Conservation (phyloP, 768 basidiomycete species). For the Pleurotus djamor region DNA sequence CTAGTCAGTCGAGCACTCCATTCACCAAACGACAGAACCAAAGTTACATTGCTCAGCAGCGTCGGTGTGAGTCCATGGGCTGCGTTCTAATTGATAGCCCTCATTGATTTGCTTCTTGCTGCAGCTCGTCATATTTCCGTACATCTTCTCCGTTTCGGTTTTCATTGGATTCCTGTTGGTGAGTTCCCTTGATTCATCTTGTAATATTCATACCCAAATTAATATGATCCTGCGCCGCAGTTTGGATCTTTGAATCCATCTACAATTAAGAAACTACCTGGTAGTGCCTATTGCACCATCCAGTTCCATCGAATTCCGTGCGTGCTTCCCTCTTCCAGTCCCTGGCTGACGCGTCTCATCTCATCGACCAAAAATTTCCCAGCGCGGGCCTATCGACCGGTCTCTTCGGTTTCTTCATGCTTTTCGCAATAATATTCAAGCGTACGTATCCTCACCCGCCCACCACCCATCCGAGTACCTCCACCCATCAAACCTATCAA, state of each 20-base stretch:
- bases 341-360: neutral
- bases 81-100: neutral
- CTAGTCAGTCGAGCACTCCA: neutral
- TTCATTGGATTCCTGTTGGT: neutral
- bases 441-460: neutral
- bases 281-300: neutral
- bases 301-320: neutral
- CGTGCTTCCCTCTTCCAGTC: neutral
- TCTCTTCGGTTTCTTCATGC: slow-evolving; percentile 1
- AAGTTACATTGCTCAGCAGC: neutral
- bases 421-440: slow-evolving; percentile 1
- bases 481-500: neutral
- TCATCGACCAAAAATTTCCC: neutral
- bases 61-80: neutral
- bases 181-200: neutral
- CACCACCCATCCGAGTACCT: neutral
- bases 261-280: neutral
- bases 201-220: neutral
- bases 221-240: neutral
- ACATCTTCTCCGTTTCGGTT: neutral
- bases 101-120: neutral
- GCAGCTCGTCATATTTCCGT: neutral
- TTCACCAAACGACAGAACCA: neutral
- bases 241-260: neutral
- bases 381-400: neutral